These are phyloP conservation scores for Boletales sp. DNA, from an alignment of 768 basidiomycete species.

Conservation along the genomic window DNA sequence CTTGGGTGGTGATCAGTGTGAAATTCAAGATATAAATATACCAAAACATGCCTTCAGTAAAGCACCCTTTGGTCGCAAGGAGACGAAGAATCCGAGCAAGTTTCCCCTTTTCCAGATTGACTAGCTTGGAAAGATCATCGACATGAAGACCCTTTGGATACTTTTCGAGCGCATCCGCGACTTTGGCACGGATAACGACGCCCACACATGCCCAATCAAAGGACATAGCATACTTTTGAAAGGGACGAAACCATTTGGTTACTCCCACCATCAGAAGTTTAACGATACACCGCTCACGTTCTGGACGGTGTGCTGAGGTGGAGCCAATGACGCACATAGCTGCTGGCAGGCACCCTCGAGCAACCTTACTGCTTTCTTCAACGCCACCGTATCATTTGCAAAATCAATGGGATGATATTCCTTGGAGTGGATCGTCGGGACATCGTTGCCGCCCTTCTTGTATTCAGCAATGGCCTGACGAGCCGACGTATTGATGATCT, in stretches of 20 bases:
- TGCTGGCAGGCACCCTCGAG: conserved; percentile 28
- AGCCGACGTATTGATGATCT: conserved; percentile 29
- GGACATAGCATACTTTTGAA: conserved; percentile 12
- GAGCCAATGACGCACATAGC: conserved; percentile 24
- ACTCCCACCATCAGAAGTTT: not conserved
- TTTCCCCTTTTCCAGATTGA: conserved; percentile 25
- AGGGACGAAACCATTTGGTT: not conserved
- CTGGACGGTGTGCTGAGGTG: conserved; percentile 26
- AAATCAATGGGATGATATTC: conserved; percentile 22
- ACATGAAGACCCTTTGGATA: conserved; percentile 29
- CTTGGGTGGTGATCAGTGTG: conserved; percentile 4
- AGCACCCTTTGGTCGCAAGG: conserved; percentile 29
- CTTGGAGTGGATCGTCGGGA: conserved; percentile 25
- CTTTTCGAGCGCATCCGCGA: conserved; percentile 26
- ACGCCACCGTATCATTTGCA: conserved; percentile 12
- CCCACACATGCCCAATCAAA: conserved; percentile 27
- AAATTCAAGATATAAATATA: not conserved
- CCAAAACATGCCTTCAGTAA: conserved; percentile 24
- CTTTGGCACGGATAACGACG: conserved; percentile 20
- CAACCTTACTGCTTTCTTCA: conserved; percentile 25
- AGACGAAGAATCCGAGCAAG: conserved; percentile 29
- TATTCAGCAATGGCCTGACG: conserved; percentile 24
- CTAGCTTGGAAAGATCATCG: conserved; percentile 21
- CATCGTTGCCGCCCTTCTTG: conserved; percentile 18
- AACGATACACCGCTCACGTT: conserved; percentile 13